Conservation (phyloP, 345 rosid genomes). For the Salix udensis region DNA sequence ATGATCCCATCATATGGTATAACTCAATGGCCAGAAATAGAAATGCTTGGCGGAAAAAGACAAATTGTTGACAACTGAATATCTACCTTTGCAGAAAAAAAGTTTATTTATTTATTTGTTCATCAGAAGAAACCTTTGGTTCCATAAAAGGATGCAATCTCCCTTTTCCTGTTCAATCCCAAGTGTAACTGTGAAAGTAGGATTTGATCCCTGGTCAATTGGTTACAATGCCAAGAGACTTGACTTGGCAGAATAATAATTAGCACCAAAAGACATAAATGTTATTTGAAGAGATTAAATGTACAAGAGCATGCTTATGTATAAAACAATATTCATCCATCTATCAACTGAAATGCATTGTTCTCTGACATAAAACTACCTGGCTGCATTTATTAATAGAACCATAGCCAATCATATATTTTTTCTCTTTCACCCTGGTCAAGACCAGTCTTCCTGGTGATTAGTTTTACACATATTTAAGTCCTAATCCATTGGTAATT, state of each 20-base stretch:
- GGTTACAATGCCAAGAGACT: background rate
- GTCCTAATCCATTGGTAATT: constrained; percentile 3
- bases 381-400: background rate
- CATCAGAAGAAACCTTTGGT: background rate
- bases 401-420: background rate
- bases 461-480: background rate
- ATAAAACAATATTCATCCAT: background rate
- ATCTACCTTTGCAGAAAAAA: background rate
- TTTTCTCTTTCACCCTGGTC: background rate
- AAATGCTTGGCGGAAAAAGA: background rate
- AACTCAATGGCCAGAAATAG: background rate
- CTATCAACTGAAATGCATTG: background rate
- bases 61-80: background rate
- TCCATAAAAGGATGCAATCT: background rate
- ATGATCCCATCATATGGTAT: background rate
- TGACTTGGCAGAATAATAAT: background rate
- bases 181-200: background rate
- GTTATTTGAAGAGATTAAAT: background rate
- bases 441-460: background rate
- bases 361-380: background rate
- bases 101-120: no score
- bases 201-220: background rate
- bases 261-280: background rate
- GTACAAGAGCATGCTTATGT: background rate
- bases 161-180: background rate